Conservation (phyloP, 2,329 filamentous ascomycete species). For the Xenosphaeropsis pyriputrescens region DNA sequence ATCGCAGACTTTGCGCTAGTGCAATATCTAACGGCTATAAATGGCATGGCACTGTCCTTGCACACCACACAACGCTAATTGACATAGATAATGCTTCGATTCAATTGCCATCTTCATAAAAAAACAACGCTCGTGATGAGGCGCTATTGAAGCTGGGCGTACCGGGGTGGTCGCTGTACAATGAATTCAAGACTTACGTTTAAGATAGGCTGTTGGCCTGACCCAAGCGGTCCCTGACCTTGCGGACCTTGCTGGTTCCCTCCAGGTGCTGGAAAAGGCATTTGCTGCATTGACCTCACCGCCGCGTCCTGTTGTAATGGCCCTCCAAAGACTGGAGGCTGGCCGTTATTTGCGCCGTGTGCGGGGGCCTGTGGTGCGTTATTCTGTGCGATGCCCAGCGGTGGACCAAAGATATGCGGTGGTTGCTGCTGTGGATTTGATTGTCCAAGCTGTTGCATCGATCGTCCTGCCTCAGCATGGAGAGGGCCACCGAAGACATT, state of each 20-base stretch:
- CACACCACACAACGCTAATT: too few species aligned
- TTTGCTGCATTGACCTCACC: conserved; percentile 45
- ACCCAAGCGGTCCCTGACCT: conserved; percentile 39
- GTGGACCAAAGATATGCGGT: conserved; percentile 41
- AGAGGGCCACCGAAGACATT: conserved; percentile 38
- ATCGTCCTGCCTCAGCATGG: conserved; percentile 34
- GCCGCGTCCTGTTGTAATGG: conserved; percentile 30
- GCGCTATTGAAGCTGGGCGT: too few species aligned
- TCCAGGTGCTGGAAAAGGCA: conserved; percentile 34
- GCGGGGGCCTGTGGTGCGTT: conserved; percentile 33
- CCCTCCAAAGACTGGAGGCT: conserved; percentile 53
- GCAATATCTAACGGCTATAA: too few species aligned
- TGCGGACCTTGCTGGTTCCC: conserved; percentile 15
- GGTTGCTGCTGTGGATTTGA: conserved; percentile 30
- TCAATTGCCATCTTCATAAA: too few species aligned
- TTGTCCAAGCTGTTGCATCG: conserved; percentile 35
- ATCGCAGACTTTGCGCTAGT: too few species aligned
- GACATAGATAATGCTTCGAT: too few species aligned
- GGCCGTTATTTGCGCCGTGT: conserved; percentile 42
- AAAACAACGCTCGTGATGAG: too few species aligned
- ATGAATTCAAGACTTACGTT: conserved; percentile 34
- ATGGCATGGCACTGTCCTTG: too few species aligned
- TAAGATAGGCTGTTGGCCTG: conserved; percentile 74
- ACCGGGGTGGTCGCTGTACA: too few species aligned
- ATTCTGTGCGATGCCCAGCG: conserved; percentile 27